Evolutionary conservation across 202 grass and related monocot genomes (phyloP).

Genomic region (Carex arenaria): DNA sequence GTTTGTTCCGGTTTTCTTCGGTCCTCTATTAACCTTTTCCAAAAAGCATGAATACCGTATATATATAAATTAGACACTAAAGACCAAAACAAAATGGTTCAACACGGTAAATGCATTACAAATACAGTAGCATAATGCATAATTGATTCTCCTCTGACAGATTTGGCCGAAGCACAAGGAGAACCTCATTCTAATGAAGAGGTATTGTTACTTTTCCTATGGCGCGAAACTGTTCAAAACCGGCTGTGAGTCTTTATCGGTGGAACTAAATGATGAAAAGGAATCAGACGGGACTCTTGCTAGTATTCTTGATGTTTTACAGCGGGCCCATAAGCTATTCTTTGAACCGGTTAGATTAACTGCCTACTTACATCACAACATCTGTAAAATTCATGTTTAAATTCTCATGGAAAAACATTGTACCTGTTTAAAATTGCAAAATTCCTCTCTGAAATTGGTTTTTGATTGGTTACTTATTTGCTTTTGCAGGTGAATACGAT

Average conservation of each 20-base stretch:
- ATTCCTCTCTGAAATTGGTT: neutral
- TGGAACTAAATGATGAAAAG: slow-evolving; percentile 58
- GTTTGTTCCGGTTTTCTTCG: no score
- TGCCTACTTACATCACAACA: neutral
- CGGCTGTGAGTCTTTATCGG: slow-evolving; percentile 47
- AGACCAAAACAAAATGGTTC: no score
- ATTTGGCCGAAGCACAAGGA: slow-evolving; percentile 74
- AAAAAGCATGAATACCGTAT: no score
- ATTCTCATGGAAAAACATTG: neutral
- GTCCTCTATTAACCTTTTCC: no score
- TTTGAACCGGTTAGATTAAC: slow-evolving; percentile 56
- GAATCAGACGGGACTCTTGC: slow-evolving; percentile 66
- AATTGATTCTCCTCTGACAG: slow-evolving; percentile 23
- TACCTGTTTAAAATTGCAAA: neutral
- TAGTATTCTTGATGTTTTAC: slow-evolving; percentile 65
- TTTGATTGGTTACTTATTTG: neutral
- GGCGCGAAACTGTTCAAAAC: slow-evolving; percentile 42
- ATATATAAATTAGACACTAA: no score
- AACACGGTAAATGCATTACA: no score
- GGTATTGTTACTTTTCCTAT: slow-evolving; percentile 69
- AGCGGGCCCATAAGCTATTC: slow-evolving; percentile 47
- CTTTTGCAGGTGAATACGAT: neutral
- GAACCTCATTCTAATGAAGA: slow-evolving; percentile 85
- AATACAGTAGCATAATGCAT: neutral
- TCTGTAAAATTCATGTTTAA: neutral